Conservation (phyloP, 495 filamentous ascomycete genomes). For the Neurospora hispaniola region DNA sequence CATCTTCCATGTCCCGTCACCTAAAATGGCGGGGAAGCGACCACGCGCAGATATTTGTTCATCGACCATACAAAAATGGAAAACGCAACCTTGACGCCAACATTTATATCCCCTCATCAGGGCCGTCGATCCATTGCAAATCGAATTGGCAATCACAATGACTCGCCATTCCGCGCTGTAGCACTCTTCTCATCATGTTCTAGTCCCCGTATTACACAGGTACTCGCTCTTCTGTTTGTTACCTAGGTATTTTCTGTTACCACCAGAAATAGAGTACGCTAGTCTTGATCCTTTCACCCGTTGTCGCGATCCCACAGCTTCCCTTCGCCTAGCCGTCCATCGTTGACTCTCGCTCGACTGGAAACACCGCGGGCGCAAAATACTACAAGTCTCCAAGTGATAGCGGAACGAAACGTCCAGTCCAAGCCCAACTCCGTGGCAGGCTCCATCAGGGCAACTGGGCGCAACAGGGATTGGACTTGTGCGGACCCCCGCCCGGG, state of each 20-base stretch:
- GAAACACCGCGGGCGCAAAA: background rate
- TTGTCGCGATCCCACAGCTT: background rate
- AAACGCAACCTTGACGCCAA: background rate
- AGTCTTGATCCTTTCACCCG: background rate
- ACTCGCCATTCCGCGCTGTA: background rate
- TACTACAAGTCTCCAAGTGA: background rate
- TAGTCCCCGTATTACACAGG: background rate
- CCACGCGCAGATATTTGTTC: background rate
- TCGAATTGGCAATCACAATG: background rate
- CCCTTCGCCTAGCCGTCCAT: background rate
- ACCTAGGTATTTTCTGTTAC: background rate
- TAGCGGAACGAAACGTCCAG: background rate
- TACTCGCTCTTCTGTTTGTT: background rate
- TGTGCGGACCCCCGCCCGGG: background rate
- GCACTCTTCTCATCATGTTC: background rate
- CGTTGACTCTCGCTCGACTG: background rate
- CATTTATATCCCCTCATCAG: background rate
- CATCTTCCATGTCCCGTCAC: background rate
- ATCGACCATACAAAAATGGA: background rate
- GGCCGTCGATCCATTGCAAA: background rate
- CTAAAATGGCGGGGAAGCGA: too few species aligned
- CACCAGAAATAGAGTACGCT: background rate
- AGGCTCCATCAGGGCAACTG: background rate
- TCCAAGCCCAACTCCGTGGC: background rate
- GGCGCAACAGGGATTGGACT: background rate